These are phyloP conservation scores for Venturia effusa DNA, from an alignment of 2,329 filamentous ascomycete genomes.

Conservation along the genomic window DNA sequence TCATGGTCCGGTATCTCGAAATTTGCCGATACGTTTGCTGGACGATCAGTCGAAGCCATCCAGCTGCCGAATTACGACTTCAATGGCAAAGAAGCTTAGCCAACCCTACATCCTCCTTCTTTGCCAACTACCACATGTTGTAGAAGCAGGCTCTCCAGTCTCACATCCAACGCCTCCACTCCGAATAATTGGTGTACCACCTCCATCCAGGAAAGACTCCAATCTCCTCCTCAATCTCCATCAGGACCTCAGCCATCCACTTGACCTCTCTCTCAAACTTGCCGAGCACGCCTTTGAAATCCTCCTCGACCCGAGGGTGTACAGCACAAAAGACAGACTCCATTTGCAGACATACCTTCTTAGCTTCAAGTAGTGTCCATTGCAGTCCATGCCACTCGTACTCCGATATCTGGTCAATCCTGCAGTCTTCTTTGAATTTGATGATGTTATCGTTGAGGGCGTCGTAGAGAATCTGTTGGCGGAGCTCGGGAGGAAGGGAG, in stretches of 20 bases:
- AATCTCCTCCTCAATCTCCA: neutral
- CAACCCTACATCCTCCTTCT: neutral
- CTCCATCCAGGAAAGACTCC: neutral
- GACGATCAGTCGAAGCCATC: neutral
- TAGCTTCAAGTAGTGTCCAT: neutral
- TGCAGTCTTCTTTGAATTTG: neutral
- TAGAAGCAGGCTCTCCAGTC: neutral
- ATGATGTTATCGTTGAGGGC: neutral
- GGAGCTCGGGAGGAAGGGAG: neutral
- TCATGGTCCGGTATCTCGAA: constrained; percentile 12
- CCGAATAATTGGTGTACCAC: neutral
- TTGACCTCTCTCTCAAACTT: neutral
- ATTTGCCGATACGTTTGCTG: neutral
- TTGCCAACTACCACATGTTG: neutral
- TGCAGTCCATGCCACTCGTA: neutral
- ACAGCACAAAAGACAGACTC: neutral
- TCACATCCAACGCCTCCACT: neutral
- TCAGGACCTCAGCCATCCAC: neutral
- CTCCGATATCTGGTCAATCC: neutral
- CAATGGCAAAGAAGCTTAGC: no score
- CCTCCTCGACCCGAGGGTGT: neutral
- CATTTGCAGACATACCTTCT: neutral
- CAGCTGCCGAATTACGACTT: neutral
- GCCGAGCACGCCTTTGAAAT: neutral
- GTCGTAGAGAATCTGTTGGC: neutral